Conservation (phyloP, 768 basidiomycete species). For the Lactarius psammicola region DNA sequence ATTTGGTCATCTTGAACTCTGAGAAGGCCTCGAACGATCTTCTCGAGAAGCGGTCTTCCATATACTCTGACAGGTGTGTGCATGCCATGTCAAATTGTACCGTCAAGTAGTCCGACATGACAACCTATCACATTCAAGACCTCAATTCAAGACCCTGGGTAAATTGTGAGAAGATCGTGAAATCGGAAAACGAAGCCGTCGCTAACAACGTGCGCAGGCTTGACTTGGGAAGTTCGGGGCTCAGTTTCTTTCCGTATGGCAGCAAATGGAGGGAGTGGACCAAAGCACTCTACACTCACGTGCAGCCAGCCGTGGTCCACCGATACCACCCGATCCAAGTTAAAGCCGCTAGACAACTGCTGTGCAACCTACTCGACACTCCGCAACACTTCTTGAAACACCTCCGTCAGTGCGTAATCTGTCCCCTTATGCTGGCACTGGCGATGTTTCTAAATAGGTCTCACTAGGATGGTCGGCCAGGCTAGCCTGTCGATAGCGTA, state of each 20-base stretch:
- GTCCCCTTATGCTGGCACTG: neutral
- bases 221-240: constrained; percentile 42
- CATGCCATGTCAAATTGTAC: neutral
- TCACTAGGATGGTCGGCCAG: constrained; percentile 33
- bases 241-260: constrained; percentile 43
- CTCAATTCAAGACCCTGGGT: constrained; percentile 32
- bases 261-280: constrained; percentile 43
- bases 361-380: constrained; percentile 36
- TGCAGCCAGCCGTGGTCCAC: constrained; percentile 36
- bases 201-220: constrained; percentile 35
- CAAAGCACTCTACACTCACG: constrained; percentile 42
- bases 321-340: constrained; percentile 36
- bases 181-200: neutral
- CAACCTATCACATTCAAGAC: constrained; percentile 18
- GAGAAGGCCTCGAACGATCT: constrained; percentile 34
- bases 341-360: constrained; percentile 36
- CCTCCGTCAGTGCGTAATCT: constrained; percentile 37
- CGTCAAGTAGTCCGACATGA: neutral
- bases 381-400: constrained; percentile 41
- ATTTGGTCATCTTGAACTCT: constrained; percentile 35
- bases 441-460: neutral
- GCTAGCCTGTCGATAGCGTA: constrained; percentile 44
- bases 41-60: constrained; percentile 34
- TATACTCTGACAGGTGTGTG: constrained; percentile 36
- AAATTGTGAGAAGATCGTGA: constrained; percentile 27